Conservation (phyloP, 345 rosid species). For the Aquilaria sinensis region DNA sequence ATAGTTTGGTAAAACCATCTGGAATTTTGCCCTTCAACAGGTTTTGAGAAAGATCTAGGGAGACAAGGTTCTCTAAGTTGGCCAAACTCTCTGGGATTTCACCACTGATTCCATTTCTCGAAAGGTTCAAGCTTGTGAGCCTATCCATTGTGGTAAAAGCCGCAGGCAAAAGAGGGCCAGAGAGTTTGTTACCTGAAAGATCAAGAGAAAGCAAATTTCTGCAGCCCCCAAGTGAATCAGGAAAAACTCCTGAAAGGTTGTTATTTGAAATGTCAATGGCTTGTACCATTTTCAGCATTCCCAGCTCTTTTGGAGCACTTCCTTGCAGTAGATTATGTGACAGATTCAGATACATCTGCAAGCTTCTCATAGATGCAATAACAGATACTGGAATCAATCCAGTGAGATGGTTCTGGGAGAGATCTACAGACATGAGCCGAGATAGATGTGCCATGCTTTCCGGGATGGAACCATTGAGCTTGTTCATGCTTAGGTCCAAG, state of each 20-base stretch:
- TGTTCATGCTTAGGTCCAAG: slow-evolving; percentile 55
- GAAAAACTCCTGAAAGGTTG: slow-evolving; percentile 59
- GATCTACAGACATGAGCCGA: slow-evolving; percentile 48
- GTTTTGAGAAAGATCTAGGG: slow-evolving; percentile 67
- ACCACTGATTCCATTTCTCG: slow-evolving; percentile 55
- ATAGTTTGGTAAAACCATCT: slow-evolving; percentile 39
- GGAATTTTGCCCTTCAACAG: slow-evolving; percentile 60
- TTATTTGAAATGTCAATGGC: slow-evolving; percentile 75
- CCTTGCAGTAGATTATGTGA: slow-evolving; percentile 63
- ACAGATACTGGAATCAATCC: slow-evolving; percentile 49
- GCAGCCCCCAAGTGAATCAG: slow-evolving; percentile 50
- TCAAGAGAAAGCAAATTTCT: slow-evolving; percentile 62
- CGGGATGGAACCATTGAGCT: slow-evolving; percentile 71
- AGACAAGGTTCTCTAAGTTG: slow-evolving; percentile 37
- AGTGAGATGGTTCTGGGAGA: slow-evolving; percentile 61
- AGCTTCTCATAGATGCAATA: slow-evolving; percentile 30
- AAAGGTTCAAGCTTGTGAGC: slow-evolving; percentile 55
- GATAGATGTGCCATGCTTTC: slow-evolving; percentile 35
- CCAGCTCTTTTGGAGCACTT: slow-evolving; percentile 62
- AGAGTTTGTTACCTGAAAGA: slow-evolving; percentile 60
- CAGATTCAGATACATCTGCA: slow-evolving; percentile 63
- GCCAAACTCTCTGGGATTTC: slow-evolving; percentile 42
- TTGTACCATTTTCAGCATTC: slow-evolving; percentile 60
- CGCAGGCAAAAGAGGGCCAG: slow-evolving; percentile 43
- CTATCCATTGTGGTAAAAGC: slow-evolving; percentile 33